phyloP scores from a whole-genome alignment of 805 yeast genomes.

The Schizosaccharomyces osmophilus region DNA sequence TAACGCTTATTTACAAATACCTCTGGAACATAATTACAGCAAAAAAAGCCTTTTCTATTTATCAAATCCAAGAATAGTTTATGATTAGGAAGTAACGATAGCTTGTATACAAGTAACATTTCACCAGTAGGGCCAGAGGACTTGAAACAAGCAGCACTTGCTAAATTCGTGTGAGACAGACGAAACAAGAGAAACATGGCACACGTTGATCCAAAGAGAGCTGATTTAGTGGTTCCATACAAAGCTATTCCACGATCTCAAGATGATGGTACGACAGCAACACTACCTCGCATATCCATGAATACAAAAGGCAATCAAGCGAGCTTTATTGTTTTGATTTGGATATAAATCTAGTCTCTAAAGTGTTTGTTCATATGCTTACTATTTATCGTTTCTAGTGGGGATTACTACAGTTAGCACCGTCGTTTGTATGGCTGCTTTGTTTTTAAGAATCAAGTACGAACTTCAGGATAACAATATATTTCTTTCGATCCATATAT shows the following conservation, averaged over 20 bases:
- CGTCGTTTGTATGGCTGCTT: background rate
- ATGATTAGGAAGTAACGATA: no score
- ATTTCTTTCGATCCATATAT: background rate
- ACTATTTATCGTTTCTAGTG: background rate
- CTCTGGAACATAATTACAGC: no score
- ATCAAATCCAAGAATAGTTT: no score
- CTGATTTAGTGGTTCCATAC: background rate
- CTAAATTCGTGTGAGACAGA: background rate
- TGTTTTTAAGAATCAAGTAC: background rate
- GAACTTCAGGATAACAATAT: background rate
- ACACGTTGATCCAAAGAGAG: background rate
- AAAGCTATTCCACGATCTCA: background rate
- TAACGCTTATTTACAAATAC: no score
- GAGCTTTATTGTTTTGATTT: background rate
- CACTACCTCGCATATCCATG: no score
- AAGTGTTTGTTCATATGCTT: background rate
- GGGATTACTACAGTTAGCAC: background rate
- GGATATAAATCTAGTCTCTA: background rate
- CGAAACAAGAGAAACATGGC: background rate
- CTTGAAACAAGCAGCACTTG: no score
- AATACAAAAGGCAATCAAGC: no score
- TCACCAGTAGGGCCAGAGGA: no score
- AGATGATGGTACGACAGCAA: background rate
- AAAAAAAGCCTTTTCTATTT: no score
- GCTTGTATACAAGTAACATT: no score